phyloP scores from a whole-genome alignment of 768 basidiomycete genomes.

The Serendipita sp. region DNA sequence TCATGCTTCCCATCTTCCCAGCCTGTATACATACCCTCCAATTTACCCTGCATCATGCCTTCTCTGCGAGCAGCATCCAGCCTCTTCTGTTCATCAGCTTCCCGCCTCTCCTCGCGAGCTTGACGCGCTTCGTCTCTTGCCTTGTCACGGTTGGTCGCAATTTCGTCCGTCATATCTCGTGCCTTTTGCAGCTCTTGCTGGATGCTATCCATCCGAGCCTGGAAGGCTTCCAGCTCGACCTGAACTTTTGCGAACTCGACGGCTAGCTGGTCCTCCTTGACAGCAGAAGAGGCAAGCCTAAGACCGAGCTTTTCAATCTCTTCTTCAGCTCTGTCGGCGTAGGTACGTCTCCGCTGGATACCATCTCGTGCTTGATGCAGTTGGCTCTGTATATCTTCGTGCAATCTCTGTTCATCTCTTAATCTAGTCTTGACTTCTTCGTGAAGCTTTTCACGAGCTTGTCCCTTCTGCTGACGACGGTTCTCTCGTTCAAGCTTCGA shows the following conservation, averaged over 20 bases:
- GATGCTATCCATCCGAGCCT: background rate
- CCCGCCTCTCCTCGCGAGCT: background rate
- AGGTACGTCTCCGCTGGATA: background rate
- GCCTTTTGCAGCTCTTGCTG: background rate
- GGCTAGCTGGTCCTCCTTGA: background rate
- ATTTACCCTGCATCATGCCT: conserved; percentile 1
- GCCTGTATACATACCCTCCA: background rate
- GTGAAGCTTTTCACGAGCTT: background rate
- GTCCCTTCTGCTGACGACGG: background rate
- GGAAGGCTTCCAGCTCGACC: background rate
- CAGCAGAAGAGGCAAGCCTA: background rate
- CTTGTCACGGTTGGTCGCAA: background rate
- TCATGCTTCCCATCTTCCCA: background rate
- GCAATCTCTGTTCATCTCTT: background rate
- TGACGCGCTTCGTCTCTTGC: background rate
- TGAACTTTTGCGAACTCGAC: background rate
- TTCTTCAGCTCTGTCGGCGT: background rate
- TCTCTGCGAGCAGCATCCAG: conserved; percentile 1
- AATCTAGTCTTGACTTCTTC: conserved; percentile 1
- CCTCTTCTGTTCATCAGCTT: background rate
- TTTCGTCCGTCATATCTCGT: background rate
- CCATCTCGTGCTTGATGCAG: background rate
- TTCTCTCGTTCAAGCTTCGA: background rate
- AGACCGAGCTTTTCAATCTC: background rate
- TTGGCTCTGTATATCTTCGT: background rate